Evolutionary conservation across 2,329 filamentous ascomycete genomes (phyloP).

Genomic region (Fusarium sp.): DNA sequence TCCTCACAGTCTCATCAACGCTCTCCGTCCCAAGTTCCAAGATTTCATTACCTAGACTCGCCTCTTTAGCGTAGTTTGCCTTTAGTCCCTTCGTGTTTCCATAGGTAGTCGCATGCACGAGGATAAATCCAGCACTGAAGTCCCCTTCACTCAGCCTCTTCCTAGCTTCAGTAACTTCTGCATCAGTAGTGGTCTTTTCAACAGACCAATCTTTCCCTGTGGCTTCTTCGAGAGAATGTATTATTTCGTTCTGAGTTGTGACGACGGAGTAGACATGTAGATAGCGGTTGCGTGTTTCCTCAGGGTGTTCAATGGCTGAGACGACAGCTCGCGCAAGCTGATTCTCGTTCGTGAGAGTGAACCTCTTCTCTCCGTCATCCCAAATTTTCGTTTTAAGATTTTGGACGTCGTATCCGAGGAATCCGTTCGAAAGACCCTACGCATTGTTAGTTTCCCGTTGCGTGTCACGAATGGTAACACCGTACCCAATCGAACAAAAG

Average conservation of each 20-base stretch:
- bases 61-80: not conserved
- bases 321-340: not conserved
- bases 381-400: not conserved
- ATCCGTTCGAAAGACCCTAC: not conserved
- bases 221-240: not conserved
- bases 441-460: not conserved
- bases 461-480: fast-evolving
- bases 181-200: not conserved
- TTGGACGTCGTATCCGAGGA: not conserved
- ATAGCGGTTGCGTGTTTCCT: conserved; percentile 2
- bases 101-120: not conserved
- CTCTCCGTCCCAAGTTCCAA: not conserved
- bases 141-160: not conserved
- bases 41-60: not conserved
- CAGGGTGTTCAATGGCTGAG: not conserved
- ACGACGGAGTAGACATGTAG: not conserved
- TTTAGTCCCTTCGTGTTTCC: not conserved
- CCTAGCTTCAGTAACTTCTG: not conserved
- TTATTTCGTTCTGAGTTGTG: not conserved
- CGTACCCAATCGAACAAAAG: conserved; percentile 13
- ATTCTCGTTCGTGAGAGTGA: conserved; percentile 2
- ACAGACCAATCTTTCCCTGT: not conserved
- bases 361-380: conserved; percentile 5
- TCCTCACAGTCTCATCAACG: not conserved
- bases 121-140: not conserved